These are phyloP conservation scores for Nicotiana benthamiana DNA, from an alignment of 257 asterid genomes.

Conservation along the genomic window DNA sequence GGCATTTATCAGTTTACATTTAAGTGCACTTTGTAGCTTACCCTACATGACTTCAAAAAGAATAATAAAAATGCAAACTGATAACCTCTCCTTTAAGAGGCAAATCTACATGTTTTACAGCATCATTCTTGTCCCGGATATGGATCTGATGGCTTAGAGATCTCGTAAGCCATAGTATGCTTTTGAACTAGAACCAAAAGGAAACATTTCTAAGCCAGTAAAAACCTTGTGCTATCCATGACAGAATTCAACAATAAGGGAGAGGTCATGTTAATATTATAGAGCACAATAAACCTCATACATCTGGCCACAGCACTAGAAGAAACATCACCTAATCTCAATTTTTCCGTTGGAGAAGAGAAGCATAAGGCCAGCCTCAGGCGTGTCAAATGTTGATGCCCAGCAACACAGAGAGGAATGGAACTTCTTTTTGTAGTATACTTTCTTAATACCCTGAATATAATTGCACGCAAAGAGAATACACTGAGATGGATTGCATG, in stretches of 20 bases:
- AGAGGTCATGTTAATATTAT: not conserved
- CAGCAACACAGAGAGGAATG: constrained; percentile 60
- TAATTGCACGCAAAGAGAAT: constrained; percentile 9
- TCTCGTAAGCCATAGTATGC: not conserved
- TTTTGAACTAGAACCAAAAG: not conserved
- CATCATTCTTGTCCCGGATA: not conserved
- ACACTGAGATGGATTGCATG: not conserved
- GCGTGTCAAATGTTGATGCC: constrained; percentile 72
- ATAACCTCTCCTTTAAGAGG: not conserved
- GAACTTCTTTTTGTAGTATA: constrained; percentile 71
- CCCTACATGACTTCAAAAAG: not conserved
- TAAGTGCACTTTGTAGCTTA: not conserved
- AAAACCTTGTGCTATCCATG: not conserved
- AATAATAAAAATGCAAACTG: not conserved
- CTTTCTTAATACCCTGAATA: constrained; percentile 76
- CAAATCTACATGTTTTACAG: not conserved
- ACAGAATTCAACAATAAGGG: not conserved
- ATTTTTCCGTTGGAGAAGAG: constrained; percentile 70
- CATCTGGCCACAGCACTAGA: constrained; percentile 2
- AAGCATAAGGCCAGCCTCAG: constrained; percentile 56
- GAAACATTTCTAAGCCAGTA: not conserved
- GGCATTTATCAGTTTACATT: not conserved
- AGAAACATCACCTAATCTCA: constrained; percentile 57
- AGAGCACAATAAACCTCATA: not conserved
- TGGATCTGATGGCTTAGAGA: not conserved